Conservation (phyloP, 2,329 filamentous ascomycete genomes). For the Fusarium tuaranense region DNA sequence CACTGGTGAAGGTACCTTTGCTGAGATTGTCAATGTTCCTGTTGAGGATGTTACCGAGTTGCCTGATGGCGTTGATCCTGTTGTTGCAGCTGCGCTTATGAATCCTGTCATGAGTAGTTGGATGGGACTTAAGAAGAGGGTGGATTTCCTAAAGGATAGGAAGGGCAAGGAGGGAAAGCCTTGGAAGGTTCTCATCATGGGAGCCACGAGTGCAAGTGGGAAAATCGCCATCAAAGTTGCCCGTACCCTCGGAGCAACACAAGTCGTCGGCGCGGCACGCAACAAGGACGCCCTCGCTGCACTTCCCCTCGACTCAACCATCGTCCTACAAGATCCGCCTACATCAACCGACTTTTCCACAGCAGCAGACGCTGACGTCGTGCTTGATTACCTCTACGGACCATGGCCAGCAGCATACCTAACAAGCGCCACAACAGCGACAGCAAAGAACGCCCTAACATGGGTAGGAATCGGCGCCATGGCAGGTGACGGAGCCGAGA, state of each 20-base stretch:
- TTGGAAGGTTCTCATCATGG: conserved; percentile 60
- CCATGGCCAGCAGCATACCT: conserved; percentile 56
- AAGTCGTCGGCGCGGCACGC: conserved; percentile 64
- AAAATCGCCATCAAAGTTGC: conserved; percentile 62
- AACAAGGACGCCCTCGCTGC: conserved; percentile 55
- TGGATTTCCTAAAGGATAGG: conserved; percentile 44
- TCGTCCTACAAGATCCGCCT: conserved; percentile 56
- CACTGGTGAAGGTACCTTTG: conserved; percentile 57
- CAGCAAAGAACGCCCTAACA: conserved; percentile 56
- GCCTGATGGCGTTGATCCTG: conserved; percentile 58
- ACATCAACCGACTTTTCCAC: conserved; percentile 59
- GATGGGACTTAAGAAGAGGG: conserved; percentile 66
- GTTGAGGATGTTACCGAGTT: conserved; percentile 53
- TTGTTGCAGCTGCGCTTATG: conserved; percentile 63
- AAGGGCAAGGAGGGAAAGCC: conserved; percentile 53
- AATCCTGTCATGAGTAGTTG: conserved; percentile 68
- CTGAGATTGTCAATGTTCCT: conserved; percentile 62
- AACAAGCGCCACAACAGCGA: conserved; percentile 50
- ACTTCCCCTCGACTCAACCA: conserved; percentile 58
- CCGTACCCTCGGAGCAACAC: conserved; percentile 60
- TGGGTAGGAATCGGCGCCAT: conserved; percentile 66
- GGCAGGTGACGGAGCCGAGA: conserved; percentile 50
- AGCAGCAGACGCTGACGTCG: conserved; percentile 61
- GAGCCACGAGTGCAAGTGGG: conserved; percentile 65
- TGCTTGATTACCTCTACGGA: conserved; percentile 70